A percentile compares a stretch with the other conserved stretches of the same genome.
phyloP scores from a whole-genome alignment of 768 basidiomycete species.

The Mycena rebaudengoi region DNA sequence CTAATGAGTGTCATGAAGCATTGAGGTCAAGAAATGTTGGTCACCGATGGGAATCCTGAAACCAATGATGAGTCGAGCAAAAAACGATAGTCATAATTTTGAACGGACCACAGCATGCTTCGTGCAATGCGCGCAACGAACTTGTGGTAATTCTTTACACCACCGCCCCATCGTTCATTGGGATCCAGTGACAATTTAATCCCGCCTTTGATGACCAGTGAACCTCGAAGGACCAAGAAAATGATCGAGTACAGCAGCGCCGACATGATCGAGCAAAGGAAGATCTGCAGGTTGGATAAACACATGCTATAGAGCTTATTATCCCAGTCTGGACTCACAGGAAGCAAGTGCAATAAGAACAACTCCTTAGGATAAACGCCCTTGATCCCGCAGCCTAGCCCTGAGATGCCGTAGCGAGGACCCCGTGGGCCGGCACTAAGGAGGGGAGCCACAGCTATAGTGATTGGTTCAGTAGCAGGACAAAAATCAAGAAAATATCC shows the following conservation, averaged over 20 bases:
- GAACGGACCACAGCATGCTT: slow-evolving; percentile 76
- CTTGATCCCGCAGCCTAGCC: slow-evolving; percentile 62
- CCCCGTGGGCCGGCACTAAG: slow-evolving; percentile 33
- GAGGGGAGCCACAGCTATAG: slow-evolving; percentile 47
- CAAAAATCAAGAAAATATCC: not conserved
- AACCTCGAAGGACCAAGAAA: slow-evolving; percentile 69
- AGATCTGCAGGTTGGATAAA: slow-evolving; percentile 50
- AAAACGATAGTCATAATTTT: not conserved
- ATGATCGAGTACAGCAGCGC: slow-evolving; percentile 66
- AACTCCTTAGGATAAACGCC: slow-evolving; percentile 48
- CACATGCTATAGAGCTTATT: not conserved
- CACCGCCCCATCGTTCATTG: slow-evolving; percentile 51
- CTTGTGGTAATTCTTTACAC: slow-evolving; percentile 60
- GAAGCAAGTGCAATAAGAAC: slow-evolving; percentile 67
- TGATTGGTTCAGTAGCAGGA: not conserved
- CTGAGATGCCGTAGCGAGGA: slow-evolving; percentile 61
- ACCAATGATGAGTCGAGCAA: slow-evolving; percentile 1
- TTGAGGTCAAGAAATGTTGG: not conserved
- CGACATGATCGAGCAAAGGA: slow-evolving; percentile 64
- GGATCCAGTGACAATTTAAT: slow-evolving; percentile 59
- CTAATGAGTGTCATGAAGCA: slow-evolving; percentile 6
- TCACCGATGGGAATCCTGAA: slow-evolving; percentile 70
- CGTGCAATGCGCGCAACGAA: slow-evolving; percentile 70
- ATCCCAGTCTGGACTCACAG: slow-evolving; percentile 47
- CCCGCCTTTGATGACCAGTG: slow-evolving; percentile 58